Evolutionary conservation across 225 moss, liverwort and hornwort genomes (phyloP), one percentile per base, ranked within the genome.

Genomic region (Bryum argenteum): DNA sequence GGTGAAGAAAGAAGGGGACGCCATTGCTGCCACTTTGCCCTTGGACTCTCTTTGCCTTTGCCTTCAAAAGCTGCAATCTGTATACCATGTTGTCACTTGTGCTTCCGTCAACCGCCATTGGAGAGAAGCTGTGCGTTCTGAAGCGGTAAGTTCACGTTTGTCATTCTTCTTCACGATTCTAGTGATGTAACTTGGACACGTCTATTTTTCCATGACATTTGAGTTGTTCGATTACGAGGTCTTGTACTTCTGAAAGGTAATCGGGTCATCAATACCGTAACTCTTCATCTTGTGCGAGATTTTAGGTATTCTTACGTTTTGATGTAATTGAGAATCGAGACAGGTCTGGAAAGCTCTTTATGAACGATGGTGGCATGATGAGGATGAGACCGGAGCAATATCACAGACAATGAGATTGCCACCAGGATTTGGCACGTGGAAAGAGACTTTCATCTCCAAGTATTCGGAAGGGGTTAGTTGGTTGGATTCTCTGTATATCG

Each of bases 81-180:
- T 96, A 13, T 91, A 88, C 67, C 83, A 96, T 44, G 54, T 96
- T 61, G 91, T 96, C 65, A 81, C 86, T 56, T 93, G 95, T 70
- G 91, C 85, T 54, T 80, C 75, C 26, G 91, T 91, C 79, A 93
- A 91, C 85, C 83, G 80, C 51, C 80, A 88, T 71, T 96, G 93
- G 93, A 82, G 91, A 81, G 91, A 91, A 71, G 88, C 84, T 21
- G 76, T 75, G 52, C 68, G 63, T 11, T 91, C 89, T 66, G 91
- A 90, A 21, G 55, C 66, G 84, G 93, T 93, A 73, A 42, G 73
- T 33, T 77, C 48, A 48, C 17, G 48, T 48, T 48, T 48, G 15
- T 7, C 48, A 48, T 15, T 48, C 48, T 48, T 48, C 48, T 48
- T 48, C 48, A 48, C 45, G 33, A 33, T 33, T 33, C n/a, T n/a